These are phyloP conservation scores for Raffaelea deltoideospora DNA, from an alignment of 2,329 filamentous ascomycete genomes.

Conservation along the genomic window DNA sequence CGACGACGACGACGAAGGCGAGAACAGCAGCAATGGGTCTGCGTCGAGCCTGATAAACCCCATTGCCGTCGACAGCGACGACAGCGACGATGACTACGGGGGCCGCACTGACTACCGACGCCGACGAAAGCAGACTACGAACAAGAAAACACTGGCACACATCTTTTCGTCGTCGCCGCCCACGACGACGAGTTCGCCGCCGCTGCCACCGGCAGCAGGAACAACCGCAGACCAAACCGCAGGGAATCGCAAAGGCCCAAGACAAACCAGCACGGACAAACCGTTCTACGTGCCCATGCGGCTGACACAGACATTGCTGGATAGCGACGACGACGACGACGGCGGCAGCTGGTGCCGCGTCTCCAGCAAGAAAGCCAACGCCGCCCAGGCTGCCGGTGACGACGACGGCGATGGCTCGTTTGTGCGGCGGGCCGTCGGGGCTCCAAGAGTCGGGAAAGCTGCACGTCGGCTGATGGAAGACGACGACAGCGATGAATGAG, in stretches of 20 bases:
- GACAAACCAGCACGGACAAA: not conserved
- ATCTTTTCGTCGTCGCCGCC: not conserved
- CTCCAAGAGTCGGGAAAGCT: not conserved
- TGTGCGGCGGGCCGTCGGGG: not conserved
- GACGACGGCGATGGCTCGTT: conserved; percentile 2
- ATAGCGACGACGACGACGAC: conserved; percentile 2
- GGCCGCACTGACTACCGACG: not conserved
- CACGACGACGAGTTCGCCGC: not conserved
- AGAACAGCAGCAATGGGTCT: not conserved
- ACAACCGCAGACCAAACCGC: not conserved
- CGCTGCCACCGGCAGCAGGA: not conserved
- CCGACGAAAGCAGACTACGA: not conserved
- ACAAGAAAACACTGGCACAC: too few species aligned
- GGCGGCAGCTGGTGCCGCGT: conserved; percentile 1
- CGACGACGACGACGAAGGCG: conserved; percentile 22
- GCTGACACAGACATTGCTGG: conserved; percentile 6
- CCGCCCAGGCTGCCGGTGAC: not conserved
- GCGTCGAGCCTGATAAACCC: conserved; percentile 1
- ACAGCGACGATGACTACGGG: not conserved
- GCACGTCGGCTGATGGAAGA: conserved; percentile 4
- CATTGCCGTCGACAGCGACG: not conserved
- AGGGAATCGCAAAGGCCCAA: not conserved
- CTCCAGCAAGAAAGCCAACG: conserved; percentile 5
- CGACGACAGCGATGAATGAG: conserved; percentile 8
- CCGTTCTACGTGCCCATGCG: conserved; percentile 5